A percentile compares a stretch with the other conserved stretches of the same genome.
phyloP scores from a whole-genome alignment of 2,329 filamentous ascomycete species.

The Trichoderma sp. region DNA sequence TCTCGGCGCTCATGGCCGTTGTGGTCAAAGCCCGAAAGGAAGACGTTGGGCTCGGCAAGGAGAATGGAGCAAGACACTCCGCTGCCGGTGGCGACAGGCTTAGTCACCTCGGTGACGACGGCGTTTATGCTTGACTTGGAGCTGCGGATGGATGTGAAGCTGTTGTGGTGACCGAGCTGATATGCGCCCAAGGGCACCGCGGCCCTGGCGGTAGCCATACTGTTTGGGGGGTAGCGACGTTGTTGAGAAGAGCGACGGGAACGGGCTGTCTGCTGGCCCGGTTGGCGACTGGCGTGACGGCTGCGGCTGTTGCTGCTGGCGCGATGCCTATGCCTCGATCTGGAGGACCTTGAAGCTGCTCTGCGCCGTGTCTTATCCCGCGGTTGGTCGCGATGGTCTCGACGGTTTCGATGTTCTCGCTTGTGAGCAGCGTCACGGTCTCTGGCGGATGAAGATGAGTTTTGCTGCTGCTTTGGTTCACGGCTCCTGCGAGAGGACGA shows the following conservation, averaged over 20 bases:
- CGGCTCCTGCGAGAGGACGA: neutral
- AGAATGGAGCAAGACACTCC: constrained; percentile 71
- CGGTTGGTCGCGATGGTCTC: neutral
- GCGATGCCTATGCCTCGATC: constrained; percentile 9
- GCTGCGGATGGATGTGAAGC: constrained; percentile 47
- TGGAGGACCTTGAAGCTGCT: constrained; percentile 2
- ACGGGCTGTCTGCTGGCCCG: neutral
- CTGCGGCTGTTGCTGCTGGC: constrained; percentile 5
- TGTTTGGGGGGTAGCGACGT: constrained; percentile 12
- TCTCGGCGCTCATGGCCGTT: constrained; percentile 53
- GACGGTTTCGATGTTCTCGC: constrained; percentile 2
- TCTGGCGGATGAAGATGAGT: neutral
- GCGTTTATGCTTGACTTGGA: constrained; percentile 51
- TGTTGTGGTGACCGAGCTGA: constrained; percentile 42
- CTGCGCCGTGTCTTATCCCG: neutral
- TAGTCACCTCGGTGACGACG: constrained; percentile 55
- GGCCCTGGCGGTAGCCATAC: constrained; percentile 28
- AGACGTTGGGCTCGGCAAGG: constrained; percentile 76
- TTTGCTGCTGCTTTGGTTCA: neutral
- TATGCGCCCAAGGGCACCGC: constrained; percentile 25
- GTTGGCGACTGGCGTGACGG: constrained; percentile 5
- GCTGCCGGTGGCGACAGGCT: constrained; percentile 75
- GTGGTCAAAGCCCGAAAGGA: constrained; percentile 75
- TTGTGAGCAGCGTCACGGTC: neutral
- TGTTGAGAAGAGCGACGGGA: neutral